Evolutionary conservation across 2,329 filamentous ascomycete species (phyloP).

Genomic region (Leptodontidium sp.): DNA sequence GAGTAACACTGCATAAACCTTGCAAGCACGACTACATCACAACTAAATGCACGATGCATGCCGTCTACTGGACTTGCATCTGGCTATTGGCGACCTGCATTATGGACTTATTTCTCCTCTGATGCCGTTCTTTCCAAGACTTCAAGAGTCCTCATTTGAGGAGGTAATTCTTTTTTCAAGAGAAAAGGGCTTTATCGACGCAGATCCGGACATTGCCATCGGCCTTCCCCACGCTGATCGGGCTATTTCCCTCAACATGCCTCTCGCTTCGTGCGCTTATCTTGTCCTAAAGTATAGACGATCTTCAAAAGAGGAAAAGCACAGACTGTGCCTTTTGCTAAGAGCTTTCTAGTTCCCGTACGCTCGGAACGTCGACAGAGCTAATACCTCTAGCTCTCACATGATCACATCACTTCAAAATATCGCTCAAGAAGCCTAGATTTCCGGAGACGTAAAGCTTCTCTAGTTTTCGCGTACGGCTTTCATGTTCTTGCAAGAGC

Average conservation of each 20-base stretch:
- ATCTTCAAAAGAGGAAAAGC: constrained; percentile 11
- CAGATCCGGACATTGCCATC: constrained; percentile 4
- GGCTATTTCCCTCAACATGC: not conserved
- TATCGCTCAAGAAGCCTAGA: too few species aligned
- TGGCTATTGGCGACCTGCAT: not conserved
- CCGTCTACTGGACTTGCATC: not conserved
- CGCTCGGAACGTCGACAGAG: constrained; percentile 4
- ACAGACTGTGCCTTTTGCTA: not conserved
- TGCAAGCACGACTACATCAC: not conserved
- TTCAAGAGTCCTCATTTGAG: not conserved
- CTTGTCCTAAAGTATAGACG: not conserved
- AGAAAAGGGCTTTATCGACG: not conserved
- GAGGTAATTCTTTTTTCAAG: not conserved
- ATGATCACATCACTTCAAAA: too few species aligned
- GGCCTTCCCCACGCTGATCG: constrained; percentile 9
- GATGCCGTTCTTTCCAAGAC: not conserved
- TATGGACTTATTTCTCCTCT: not conserved
- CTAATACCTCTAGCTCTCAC: not conserved
- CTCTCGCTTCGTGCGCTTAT: not conserved
- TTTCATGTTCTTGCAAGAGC: too few species aligned
- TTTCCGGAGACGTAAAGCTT: too few species aligned
- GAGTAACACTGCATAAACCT: not conserved
- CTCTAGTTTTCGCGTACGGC: too few species aligned
- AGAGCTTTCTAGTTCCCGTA: constrained; percentile 1
- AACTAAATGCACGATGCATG: not conserved